These are phyloP conservation scores for Aaosphaeria pasadenensis DNA, from an alignment of 2,329 filamentous ascomycete species.

Conservation along the genomic window DNA sequence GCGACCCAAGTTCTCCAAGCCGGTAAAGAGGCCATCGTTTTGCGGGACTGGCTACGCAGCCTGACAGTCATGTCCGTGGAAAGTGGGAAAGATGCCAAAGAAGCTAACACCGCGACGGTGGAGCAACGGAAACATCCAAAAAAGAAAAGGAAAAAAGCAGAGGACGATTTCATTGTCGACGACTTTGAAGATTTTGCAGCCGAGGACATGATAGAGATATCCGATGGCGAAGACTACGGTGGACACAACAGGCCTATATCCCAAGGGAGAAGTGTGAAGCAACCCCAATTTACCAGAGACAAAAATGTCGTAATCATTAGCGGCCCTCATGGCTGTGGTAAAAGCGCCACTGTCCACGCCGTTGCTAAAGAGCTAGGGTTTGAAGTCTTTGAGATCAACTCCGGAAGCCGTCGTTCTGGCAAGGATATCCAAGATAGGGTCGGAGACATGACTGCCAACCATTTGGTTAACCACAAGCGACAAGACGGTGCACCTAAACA, in stretches of 20 bases:
- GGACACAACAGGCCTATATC: conserved; percentile 1
- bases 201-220: conserved; percentile 60
- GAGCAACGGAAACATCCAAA: conserved; percentile 22
- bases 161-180: conserved; percentile 35
- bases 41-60: conserved; percentile 78
- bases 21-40: conserved; percentile 64
- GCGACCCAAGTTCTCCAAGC: conserved; percentile 73
- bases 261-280: conserved; percentile 40
- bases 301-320: conserved; percentile 83
- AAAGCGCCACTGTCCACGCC: conserved; percentile 88
- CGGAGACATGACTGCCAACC: conserved; percentile 95
- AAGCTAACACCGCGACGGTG: conserved; percentile 9
- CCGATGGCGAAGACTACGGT: conserved; percentile 52
- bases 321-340: conserved; percentile 85
- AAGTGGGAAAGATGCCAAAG: conserved; percentile 41
- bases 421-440: conserved; percentile 89
- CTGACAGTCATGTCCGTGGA: conserved; percentile 76
- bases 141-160: conserved; percentile 62
- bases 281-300: conserved; percentile 32
- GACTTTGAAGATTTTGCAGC: conserved; percentile 30
- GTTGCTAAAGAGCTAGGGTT: conserved; percentile 89
- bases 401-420: conserved; percentile 77
- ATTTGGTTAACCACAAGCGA: conserved; percentile 66
- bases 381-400: conserved; percentile 92
- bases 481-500: conserved; percentile 22